These are phyloP conservation scores for Xanthoconium separans DNA, from an alignment of 1,284 basidiomycete species.

Conservation along the genomic window DNA sequence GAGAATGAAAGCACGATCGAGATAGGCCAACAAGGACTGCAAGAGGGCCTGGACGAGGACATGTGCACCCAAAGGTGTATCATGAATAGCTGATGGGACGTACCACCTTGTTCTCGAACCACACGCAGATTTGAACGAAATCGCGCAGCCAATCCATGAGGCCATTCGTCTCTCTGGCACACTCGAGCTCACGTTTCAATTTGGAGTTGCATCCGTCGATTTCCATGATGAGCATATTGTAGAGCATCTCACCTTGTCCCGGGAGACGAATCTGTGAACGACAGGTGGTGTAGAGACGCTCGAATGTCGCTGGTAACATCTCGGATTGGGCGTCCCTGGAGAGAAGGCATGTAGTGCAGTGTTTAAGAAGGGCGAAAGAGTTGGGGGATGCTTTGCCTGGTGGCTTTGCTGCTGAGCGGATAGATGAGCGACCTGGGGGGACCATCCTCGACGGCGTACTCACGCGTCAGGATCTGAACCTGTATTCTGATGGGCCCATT, in stretches of 20 bases:
- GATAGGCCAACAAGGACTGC: slow-evolving; percentile 57
- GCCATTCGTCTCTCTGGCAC: slow-evolving; percentile 21
- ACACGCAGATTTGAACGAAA: slow-evolving; percentile 54
- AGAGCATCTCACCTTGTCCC: slow-evolving; percentile 54
- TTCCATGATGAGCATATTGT: slow-evolving; percentile 50
- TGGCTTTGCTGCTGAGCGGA: slow-evolving; percentile 9
- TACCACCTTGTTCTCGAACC: slow-evolving; percentile 65
- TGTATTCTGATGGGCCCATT: slow-evolving; percentile 43
- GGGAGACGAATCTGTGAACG: slow-evolving; percentile 49
- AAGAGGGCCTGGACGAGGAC: slow-evolving; percentile 43
- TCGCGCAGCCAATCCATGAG: slow-evolving; percentile 48
- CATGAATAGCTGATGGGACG: slow-evolving; percentile 28
- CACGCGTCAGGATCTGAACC: slow-evolving; percentile 44
- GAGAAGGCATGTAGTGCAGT: slow-evolving; percentile 47
- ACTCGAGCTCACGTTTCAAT: slow-evolving; percentile 39
- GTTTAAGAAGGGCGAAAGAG: slow-evolving; percentile 33
- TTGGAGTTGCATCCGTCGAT: slow-evolving; percentile 49
- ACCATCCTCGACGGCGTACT: slow-evolving; percentile 5
- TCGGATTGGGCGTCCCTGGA: slow-evolving; percentile 33
- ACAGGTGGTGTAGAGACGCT: slow-evolving; percentile 57
- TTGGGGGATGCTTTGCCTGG: slow-evolving; percentile 7
- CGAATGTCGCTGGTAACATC: slow-evolving; percentile 47
- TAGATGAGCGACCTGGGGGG: slow-evolving; percentile 2
- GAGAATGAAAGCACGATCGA: slow-evolving; percentile 58
- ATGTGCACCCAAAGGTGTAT: background rate